Base-by-base conservation (phyloP, 2,329 filamentous ascomycete genomes). In the Rhytidhysteron rufulum region DNA sequence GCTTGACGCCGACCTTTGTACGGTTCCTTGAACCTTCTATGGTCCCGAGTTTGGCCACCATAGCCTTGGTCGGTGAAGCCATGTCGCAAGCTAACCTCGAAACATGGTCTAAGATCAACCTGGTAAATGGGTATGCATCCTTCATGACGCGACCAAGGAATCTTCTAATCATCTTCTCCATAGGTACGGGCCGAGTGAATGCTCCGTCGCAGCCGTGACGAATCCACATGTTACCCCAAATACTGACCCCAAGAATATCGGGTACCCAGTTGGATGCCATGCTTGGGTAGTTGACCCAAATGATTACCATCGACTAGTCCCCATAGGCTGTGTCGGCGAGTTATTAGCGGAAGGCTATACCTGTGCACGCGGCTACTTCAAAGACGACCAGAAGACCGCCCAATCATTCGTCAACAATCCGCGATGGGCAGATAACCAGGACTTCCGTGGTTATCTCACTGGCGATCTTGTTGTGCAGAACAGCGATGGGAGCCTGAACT, bases 311-410 rank as follows among this genome's bases (percentile, higher is more conserved):
- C 17, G 24, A 17, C 52, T 65, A 2, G 58, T 65, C 1, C 62
- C 63, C 0, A 43, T 62, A 8, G 62, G 80, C 2, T 57, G 54
- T 4, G 60, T 62, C 37, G 63, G 62, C 13, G 80, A 84, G 51
- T 63, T 84, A 2, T 69, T 82, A 3, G 74, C 84, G 24, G 78
- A 82, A 49, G 78, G 79, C 0, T 75, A 76, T 0, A 77, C 66
- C 21, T 61, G 72, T 7, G 67, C 65, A 1, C 57, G 60, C 30
- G 62, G 62, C 4, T 66, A 66, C 20, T 39, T 66, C 16, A 58
- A 63, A 36, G 63, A 66, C 37, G 56, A 57, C 2, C 47, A 50
- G 4, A 66, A 65, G 38, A 66, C 63, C 3, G 55, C 55, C 2
- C 60, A 63, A 19, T 59, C 63, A 0, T 67, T 65, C 42, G 62